Evolutionary conservation across 2,329 filamentous ascomycete genomes (phyloP), one percentile per base, ranked within the genome.

Genomic region (Xylariaceae sp.): DNA sequence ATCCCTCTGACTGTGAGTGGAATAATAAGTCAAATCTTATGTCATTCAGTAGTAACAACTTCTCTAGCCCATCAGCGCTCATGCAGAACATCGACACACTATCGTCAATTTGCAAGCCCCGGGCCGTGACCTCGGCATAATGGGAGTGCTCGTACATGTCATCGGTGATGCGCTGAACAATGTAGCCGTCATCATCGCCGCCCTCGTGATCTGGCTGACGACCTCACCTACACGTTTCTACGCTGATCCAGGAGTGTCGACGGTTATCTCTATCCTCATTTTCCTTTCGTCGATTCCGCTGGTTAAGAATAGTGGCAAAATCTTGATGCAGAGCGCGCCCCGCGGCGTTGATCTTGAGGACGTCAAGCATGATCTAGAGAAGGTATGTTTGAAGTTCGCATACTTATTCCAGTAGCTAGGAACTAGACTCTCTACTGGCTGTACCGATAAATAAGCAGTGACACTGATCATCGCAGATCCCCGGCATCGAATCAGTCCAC

Each of bases 141-240:
- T 89, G 60, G 89, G 87, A 1, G 88, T 90, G 1, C 68, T 92
- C 9, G 73, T 90, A 12, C 90, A 93, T 66, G 82, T 92, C 23
- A 67, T 90, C 2, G 87, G 88, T 28, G 90, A 93, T 66, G 87
- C 88, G 4, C 78, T 89, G 61, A 92, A 92, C 74, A 93, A 93
- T 65, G 71, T 92, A 9, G 89, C 88, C 8, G 89, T 93, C 57
- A 91, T 92, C 45, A 76, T 87, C 31, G 83, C 88, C 1, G 88
- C 87, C 0, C 67, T 87, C 2, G 78, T 91, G 28, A 88, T 92
- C 69, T 91, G 88, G 89, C 77, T 86, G 54, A 77, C 82, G 0
- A 69, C 79, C 26, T 85, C 82, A 26, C 76, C 82, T 1, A 77
- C 72, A 3, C 79, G 87, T 29, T 90, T 82, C 75, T 92, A 92